Base-by-base conservation (phyloP, 2,329 filamentous ascomycete species). In the Calonectria ilicicola region DNA sequence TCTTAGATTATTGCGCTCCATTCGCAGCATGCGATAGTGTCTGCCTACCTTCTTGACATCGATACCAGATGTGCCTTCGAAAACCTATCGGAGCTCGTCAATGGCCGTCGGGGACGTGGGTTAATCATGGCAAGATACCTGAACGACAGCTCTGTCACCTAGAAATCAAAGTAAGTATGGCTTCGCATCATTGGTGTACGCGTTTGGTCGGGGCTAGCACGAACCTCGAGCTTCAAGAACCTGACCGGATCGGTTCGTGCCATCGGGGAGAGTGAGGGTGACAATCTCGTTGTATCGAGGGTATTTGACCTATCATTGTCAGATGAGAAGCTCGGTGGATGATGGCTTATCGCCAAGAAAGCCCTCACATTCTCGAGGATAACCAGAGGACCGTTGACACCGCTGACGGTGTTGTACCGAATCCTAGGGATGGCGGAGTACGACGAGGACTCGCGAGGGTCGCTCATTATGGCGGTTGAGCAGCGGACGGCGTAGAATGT, bases 271-370 rank as follows among this genome's bases (percentile, higher is more conserved):
- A 44, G 96, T 98, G 85, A 99, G 87, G 75, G 94, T 95, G 78
- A 99, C 97, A 84, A 99, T 99, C 87, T 99, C 97, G 86, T 98
- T 98, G 90, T 94, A 99, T 84, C 92, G 91, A 76, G 97, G 97
- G 85, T 95, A 97, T 93, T 99, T 99, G 89, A 99, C 95, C 94
- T 98, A 82, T 65, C 72, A 21, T 67, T 75, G 74, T 83, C 75
- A 83, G 80, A 72, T 74, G 66, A 77, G 70, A 68, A 70, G 35
- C 27, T 64, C 38, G 21, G 47, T 40, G 27, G 49, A 58, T 64
- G 74, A 64, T 27, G 65, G 65, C 49, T 62, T 51, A 17, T 32
- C 47, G 49, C 47, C 15, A 17, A 47, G 53, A 14, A 40, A 8
- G 44, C 12, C 40, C 81, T 53, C 85, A 98, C 96, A 91, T 98